phyloP scores from a whole-genome alignment of 2,329 filamentous ascomycete species.

The Tolypocladium tropicale region DNA sequence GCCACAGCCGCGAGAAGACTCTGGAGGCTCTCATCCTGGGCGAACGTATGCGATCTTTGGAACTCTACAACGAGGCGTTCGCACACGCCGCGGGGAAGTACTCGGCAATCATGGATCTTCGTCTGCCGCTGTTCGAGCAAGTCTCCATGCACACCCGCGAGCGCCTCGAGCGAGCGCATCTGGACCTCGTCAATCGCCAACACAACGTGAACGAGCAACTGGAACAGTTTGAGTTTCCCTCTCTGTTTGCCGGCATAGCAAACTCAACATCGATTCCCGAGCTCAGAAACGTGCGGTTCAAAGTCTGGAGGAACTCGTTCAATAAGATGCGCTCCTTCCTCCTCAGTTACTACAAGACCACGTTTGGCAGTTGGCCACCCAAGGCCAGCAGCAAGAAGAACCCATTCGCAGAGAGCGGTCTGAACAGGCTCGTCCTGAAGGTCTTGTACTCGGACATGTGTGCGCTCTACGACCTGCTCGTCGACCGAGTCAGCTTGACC shows the following conservation, averaged over 20 bases:
- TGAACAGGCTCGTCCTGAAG: slow-evolving; percentile 75
- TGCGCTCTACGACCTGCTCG: slow-evolving; percentile 77
- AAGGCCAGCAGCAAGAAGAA: slow-evolving; percentile 91
- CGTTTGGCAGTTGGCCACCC: slow-evolving; percentile 70
- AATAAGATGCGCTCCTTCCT: slow-evolving; percentile 64
- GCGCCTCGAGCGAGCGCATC: slow-evolving; percentile 69
- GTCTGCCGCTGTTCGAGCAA: slow-evolving; percentile 57
- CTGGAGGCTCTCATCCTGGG: slow-evolving; percentile 83
- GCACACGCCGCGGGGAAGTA: slow-evolving; percentile 86
- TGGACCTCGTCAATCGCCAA: slow-evolving; percentile 68
- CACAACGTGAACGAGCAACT: slow-evolving; percentile 61
- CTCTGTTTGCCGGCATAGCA: slow-evolving; percentile 78
- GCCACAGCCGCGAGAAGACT: slow-evolving; percentile 76
- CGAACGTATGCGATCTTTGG: slow-evolving; percentile 72
- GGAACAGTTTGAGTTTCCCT: slow-evolving; percentile 85
- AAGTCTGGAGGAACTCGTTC: slow-evolving; percentile 71
- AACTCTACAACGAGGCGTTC: slow-evolving; percentile 85
- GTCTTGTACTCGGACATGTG: slow-evolving; percentile 81
- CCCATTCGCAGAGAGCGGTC: slow-evolving; percentile 70
- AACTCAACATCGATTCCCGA: slow-evolving; percentile 71
- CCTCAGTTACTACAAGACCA: slow-evolving; percentile 52
- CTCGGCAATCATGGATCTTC: slow-evolving; percentile 56
- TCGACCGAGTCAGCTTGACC: slow-evolving; percentile 69
- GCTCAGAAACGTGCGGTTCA: slow-evolving; percentile 70
- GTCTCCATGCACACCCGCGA: slow-evolving; percentile 64